A percentile compares a stretch with the other conserved stretches of the same genome.
Conservation (phyloP, 2,329 filamentous ascomycete species). For the Colletotrichum musicola region DNA sequence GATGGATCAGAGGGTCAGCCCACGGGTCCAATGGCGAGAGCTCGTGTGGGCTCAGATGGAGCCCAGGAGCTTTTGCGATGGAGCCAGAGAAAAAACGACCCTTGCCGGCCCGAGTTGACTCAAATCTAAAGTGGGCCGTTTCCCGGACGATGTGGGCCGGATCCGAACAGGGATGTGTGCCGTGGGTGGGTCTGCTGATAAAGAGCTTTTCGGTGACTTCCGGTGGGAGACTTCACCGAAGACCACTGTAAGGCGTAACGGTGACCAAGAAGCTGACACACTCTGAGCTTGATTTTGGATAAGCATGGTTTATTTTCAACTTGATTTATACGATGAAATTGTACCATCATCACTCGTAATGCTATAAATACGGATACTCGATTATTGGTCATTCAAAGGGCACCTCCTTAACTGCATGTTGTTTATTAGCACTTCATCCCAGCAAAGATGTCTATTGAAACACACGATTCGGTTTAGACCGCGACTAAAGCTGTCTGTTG, state of each 20-base stretch:
- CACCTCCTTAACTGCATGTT: too few relatives aligned
- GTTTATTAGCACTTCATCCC: too few relatives aligned
- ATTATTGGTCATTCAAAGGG: too few relatives aligned
- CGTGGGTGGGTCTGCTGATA: neutral
- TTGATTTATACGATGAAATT: too few relatives aligned
- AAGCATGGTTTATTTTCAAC: too few relatives aligned
- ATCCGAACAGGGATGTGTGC: constrained; percentile 1
- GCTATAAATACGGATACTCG: too few relatives aligned
- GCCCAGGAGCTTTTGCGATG: neutral
- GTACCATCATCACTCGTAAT: too few relatives aligned
- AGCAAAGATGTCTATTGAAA: too few relatives aligned
- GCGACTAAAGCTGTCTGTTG: too few relatives aligned
- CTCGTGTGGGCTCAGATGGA: constrained; percentile 11
- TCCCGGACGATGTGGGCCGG: constrained; percentile 21
- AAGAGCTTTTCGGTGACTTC: neutral
- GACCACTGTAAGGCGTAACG: neutral
- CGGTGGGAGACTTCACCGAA: neutral
- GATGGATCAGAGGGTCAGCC: constrained; percentile 1
- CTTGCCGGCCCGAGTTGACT: neutral
- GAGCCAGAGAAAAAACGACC: neutral
- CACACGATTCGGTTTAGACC: too few relatives aligned
- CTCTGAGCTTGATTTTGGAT: too few relatives aligned
- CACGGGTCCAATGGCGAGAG: neutral
- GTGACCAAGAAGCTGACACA: too few relatives aligned
- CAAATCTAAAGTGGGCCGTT: constrained; percentile 19